Conservation (phyloP, 2,329 filamentous ascomycete species). For the Chaetomiaceae sp. region DNA sequence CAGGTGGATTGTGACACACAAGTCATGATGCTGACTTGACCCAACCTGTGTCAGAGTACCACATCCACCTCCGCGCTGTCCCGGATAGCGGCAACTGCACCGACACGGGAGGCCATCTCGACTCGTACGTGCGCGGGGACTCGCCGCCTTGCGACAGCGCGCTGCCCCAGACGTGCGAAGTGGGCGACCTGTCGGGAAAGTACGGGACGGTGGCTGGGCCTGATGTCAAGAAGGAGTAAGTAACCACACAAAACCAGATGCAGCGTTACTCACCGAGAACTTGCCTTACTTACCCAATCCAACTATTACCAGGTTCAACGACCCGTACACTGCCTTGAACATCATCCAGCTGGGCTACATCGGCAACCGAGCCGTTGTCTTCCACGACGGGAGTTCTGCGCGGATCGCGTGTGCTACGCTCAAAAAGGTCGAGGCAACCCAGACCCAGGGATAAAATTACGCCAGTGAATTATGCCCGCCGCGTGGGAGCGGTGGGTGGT, state of each 20-base stretch:
- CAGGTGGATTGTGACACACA: too few relatives aligned
- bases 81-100: conserved; percentile 52
- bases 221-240: conserved; percentile 23
- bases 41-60: conserved; percentile 41
- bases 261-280: neutral
- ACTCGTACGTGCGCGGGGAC: conserved; percentile 50
- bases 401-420: conserved; percentile 42
- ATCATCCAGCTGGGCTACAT: conserved; percentile 39
- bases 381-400: conserved; percentile 39
- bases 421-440: conserved; percentile 10
- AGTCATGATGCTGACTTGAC: too few relatives aligned
- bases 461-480: too few relatives aligned
- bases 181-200: conserved; percentile 58
- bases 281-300: too few relatives aligned
- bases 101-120: conserved; percentile 48
- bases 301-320: conserved; percentile 32
- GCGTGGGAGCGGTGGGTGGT: too few relatives aligned
- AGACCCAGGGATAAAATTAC: too few relatives aligned
- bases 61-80: conserved; percentile 52
- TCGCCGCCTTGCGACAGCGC: conserved; percentile 42
- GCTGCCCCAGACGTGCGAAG: conserved; percentile 50
- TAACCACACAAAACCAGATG: neutral
- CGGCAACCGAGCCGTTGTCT: conserved; percentile 41
- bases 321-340: conserved; percentile 39
- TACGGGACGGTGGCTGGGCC: conserved; percentile 42